Conservation (phyloP, 306 rosid genomes). For the Prunus mume region DNA sequence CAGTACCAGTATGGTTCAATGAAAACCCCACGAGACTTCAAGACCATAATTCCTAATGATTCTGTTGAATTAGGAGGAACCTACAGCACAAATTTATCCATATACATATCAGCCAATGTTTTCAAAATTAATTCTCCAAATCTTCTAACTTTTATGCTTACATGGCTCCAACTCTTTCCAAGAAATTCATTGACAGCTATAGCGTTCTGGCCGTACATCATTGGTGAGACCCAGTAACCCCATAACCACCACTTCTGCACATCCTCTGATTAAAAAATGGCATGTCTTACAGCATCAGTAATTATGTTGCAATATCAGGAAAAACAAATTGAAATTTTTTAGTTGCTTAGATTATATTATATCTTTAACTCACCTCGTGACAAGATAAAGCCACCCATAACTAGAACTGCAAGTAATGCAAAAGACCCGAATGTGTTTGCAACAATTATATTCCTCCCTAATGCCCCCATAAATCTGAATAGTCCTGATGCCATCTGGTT, state of each 20-base stretch:
- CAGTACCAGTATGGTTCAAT: constrained; percentile 40
- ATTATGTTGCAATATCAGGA: neutral
- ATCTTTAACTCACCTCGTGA: constrained; percentile 30
- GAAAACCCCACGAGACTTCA: constrained; percentile 36
- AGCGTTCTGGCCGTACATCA: constrained; percentile 41
- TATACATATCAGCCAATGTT: neutral
- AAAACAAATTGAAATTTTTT: neutral
- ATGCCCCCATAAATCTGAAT: constrained; percentile 38
- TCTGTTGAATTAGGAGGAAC: constrained; percentile 19
- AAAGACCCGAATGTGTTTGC: constrained; percentile 53
- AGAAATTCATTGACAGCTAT: constrained; percentile 38
- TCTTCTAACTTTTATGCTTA: constrained; percentile 8
- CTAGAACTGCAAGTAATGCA: constrained; percentile 38
- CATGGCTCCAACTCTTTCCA: constrained; percentile 37
- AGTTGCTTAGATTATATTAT: neutral
- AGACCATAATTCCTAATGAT: constrained; percentile 27
- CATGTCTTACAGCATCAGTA: neutral
- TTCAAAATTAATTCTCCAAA: neutral
- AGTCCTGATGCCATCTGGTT: constrained; percentile 42
- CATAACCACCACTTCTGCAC: constrained; percentile 44
- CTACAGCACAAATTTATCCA: constrained; percentile 1
- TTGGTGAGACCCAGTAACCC: constrained; percentile 46
- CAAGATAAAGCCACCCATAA: constrained; percentile 50
- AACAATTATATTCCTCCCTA: constrained; percentile 43
- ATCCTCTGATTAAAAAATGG: constrained; percentile 15